Base-by-base conservation (phyloP, 2,329 filamentous ascomycete species). In the Ophiostoma montium region DNA sequence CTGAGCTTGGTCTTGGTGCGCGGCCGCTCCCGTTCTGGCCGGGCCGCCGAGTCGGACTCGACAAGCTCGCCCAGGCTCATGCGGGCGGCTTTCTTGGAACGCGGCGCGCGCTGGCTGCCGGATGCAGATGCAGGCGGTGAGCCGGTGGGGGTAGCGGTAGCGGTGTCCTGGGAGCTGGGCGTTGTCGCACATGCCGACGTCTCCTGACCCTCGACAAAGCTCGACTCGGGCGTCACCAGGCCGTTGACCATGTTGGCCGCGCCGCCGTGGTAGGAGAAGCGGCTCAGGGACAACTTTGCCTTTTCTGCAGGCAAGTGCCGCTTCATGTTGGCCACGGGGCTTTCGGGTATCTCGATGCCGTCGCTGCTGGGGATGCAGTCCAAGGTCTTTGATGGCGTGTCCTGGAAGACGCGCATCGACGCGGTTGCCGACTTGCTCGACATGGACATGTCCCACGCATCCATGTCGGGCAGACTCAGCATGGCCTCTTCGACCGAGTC, bases 401-500 rank as follows among this genome's bases (percentile, higher is more conserved):
- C 62, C 43, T 74, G 65, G 51, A 73, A 77, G 1, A 54, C 51
- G 3, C 18, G 11, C 11, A 54, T 56, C 16, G 71, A 62, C 1
- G 64, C 57, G 51, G 63, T 66, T 39, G 57, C 61, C 0, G 60
- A 55, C 1, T 60, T 56, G 19, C 62, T 57, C n/a, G 63, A 58
- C 41, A 44, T 42, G 9, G 27, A 16, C 2, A 43, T 30, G 19
- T 66, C 62, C 73, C 72, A 76, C 11, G 63, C 66, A n/a, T 69
- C 68, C 35, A 72, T 60, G 42, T 78, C 75, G 1, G 74, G 73
- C 11, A 80, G 58, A 18, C 65, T 66, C 23, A 65, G 60, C 18
- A 79, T 62, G 0, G 68, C 72, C 50, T 77, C 74, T 27, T 78
- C 74, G 36, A 78, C 64, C 0, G 74, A 77, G 52, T 77, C 74